Conservation (phyloP, 108 stramenopile genomes). For the Fragilariopsis cylindrus region DNA sequence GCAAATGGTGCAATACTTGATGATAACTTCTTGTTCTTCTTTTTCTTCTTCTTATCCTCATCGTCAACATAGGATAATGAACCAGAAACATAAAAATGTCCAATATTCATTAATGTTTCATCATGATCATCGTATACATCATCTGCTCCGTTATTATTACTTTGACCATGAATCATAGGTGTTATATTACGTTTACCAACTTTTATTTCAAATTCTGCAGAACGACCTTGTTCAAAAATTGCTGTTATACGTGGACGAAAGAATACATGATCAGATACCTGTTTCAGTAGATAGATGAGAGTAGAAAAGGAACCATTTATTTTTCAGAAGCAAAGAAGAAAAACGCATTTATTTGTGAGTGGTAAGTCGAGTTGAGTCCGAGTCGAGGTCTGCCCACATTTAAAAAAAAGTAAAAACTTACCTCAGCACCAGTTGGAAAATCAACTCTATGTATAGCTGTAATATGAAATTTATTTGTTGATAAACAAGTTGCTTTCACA, state of each 20-base stretch:
- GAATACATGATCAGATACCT: constrained; percentile 16
- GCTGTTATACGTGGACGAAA: constrained; percentile 24
- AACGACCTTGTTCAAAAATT: constrained; percentile 19
- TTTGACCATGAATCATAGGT: no score
- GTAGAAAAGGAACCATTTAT: no score
- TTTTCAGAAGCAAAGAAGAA: no score
- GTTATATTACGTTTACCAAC: constrained; percentile 18
- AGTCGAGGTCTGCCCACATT: no score
- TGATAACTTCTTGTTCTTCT: neutral
- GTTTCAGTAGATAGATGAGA: no score
- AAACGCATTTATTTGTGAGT: no score
- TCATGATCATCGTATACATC: no score
- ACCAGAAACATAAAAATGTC: constrained; percentile 24
- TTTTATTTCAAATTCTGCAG: constrained; percentile 13
- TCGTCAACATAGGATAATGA: neutral
- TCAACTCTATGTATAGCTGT: constrained; percentile 15
- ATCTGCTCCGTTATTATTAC: no score
- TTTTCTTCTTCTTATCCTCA: neutral
- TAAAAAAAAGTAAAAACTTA: neutral
- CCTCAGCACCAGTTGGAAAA: constrained; percentile 20
- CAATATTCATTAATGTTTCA: constrained; percentile 15
- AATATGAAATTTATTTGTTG: neutral
- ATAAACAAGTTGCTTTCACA: constrained; percentile 13
- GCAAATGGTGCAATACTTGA: constrained; percentile 2
- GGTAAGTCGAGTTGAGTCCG: no score